Conservation (phyloP, 208 protist species). For the Paratrypanosoma confusum region DNA sequence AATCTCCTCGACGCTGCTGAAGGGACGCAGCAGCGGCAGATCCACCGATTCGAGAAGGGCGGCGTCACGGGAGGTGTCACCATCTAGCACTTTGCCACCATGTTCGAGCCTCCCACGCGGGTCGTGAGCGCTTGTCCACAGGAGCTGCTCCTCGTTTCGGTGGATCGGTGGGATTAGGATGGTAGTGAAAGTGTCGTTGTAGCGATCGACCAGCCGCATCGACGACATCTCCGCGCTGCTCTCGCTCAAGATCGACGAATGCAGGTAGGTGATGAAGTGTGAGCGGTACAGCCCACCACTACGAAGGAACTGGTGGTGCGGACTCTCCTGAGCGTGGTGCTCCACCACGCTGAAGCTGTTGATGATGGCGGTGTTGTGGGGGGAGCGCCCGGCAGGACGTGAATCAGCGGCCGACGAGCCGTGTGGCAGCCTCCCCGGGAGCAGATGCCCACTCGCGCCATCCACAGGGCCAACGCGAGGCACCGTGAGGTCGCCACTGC, state of each 20-base stretch:
- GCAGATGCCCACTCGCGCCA: not conserved
- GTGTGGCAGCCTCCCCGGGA: conserved; percentile 1
- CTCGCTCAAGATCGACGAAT: conserved; percentile 33
- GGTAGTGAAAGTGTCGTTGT: conserved; percentile 66
- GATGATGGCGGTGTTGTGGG: conserved; percentile 57
- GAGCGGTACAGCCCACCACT: conserved; percentile 68
- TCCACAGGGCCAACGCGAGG: not conserved
- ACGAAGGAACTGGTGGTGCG: conserved; percentile 61
- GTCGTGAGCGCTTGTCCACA: not conserved
- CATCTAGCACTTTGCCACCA: not conserved
- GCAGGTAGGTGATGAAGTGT: conserved; percentile 75
- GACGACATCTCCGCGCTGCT: conserved; percentile 11
- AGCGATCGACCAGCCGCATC: conserved; percentile 51
- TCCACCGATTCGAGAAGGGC: not conserved
- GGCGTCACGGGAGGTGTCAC: not conserved
- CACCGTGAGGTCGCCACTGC: too few species aligned
- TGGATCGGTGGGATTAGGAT: conserved; percentile 40
- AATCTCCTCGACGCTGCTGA: conserved; percentile 79
- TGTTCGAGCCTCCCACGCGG: not conserved
- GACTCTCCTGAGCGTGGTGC: conserved; percentile 62
- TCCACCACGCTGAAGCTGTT: conserved; percentile 85
- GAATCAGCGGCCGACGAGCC: conserved; percentile 6
- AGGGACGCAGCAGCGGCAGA: conserved; percentile 46
- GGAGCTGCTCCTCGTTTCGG: not conserved
- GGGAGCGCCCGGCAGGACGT: conserved; percentile 4